Evolutionary conservation across 441 rosid species (phyloP).

Genomic region (Manihot esculenta): DNA sequence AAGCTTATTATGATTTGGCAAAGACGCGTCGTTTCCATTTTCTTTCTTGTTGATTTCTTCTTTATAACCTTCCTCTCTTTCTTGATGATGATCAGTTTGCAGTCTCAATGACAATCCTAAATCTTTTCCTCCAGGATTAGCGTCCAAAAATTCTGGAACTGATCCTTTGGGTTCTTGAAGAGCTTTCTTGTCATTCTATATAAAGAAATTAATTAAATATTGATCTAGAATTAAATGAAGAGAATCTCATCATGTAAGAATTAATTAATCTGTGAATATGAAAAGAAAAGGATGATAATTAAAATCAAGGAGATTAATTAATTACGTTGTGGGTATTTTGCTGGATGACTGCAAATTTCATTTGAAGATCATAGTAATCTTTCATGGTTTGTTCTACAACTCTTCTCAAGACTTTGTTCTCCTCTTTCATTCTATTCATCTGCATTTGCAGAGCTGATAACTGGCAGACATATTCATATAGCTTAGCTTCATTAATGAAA

Average conservation of each 20-base stretch:
- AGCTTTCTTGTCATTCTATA: slow-evolving; percentile 20
- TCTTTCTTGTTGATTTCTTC: slow-evolving; percentile 25
- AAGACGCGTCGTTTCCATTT: slow-evolving; percentile 2
- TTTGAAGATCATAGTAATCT: slow-evolving; percentile 65
- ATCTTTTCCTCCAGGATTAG: slow-evolving; percentile 27
- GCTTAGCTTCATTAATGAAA: not conserved
- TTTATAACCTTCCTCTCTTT: slow-evolving; percentile 21
- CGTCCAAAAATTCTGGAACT: slow-evolving; percentile 11
- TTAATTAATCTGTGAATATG: too few relatives aligned
- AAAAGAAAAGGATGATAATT: not conserved
- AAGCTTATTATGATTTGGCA: slow-evolving; percentile 30
- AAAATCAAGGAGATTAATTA: too few relatives aligned
- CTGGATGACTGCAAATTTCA: slow-evolving; percentile 48
- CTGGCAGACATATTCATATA: slow-evolving; percentile 29
- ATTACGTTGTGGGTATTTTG: slow-evolving; percentile 47
- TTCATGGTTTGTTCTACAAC: slow-evolving; percentile 71
- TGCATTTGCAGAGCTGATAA: slow-evolving; percentile 56
- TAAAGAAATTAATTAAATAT: not conserved
- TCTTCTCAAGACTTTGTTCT: slow-evolving; percentile 60
- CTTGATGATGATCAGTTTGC: slow-evolving; percentile 24
- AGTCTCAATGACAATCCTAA: slow-evolving; percentile 68
- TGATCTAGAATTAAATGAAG: not conserved
- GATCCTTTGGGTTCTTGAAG: slow-evolving; percentile 25
- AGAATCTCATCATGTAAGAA: too few relatives aligned
- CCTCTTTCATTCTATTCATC: slow-evolving; percentile 73